Evolutionary conservation across 345 rosid genomes (phyloP), one percentile per base, ranked within the genome.

Genomic region (Pseudoturritis turrita): DNA sequence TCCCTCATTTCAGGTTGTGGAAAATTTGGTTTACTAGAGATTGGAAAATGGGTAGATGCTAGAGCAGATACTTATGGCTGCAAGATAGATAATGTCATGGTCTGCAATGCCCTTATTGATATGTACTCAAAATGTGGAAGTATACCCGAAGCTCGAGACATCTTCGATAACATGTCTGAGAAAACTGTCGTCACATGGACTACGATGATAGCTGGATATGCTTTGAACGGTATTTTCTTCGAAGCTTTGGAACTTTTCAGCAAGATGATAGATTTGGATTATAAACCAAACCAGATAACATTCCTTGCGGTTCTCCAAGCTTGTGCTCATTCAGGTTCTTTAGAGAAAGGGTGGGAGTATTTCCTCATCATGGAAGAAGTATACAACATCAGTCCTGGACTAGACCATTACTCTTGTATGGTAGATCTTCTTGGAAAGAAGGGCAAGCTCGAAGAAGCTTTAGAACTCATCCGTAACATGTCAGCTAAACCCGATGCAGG

Each of bases 101-200:
- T 88, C 7, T 80, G 82, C 53, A 86, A 85, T 80, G 83, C 90
- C 31, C 80, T 88, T 50, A 77, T 88, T 35, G 90, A 84, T 58
- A 88, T 88, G 93, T 86, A 86, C 51, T 74, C 86, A 21, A 86
- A 88, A 77, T 88, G 90, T 77, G 93, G 93, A 73, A 77, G 83
- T 25, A 69, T 84, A 67, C 5, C 4, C n/a, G 81, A 83, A 74
- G 93, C 93, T 57, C 65, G 74, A 14, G 70, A 75, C 47, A 45
- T 84, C 64, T 88, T 86, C 33, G 33, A 58, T 63, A 46, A 73
- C 41, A 80, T 84, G 81, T 58, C 70, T 6, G 79, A 80, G 63
- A 83, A 47, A 78, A 88, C 85, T 4, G 66, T 87, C 18, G 85
- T 88, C 56, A 80, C 90, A 10, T 88, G 86, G 90, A 88, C 89